These are phyloP conservation scores for Candida sp. DNA, from an alignment of 1,139 yeast genomes.

Conservation along the genomic window DNA sequence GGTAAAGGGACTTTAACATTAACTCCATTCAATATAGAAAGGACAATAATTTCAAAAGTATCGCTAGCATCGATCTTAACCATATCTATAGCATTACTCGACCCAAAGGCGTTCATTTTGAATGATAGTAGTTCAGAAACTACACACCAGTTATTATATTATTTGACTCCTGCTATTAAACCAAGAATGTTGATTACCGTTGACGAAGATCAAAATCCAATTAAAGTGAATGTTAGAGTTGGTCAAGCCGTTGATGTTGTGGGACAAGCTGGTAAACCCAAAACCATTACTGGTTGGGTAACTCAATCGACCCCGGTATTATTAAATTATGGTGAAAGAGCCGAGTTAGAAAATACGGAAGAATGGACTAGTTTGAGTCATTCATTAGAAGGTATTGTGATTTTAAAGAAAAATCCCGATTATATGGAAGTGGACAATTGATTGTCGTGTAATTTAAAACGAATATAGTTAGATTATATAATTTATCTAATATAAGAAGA, in stretches of 20 bases:
- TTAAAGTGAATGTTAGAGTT: conserved; percentile 94
- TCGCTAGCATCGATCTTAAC: conserved; percentile 90
- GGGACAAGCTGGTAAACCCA: conserved; percentile 99
- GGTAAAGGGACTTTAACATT: conserved; percentile 95
- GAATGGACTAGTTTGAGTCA: conserved; percentile 84
- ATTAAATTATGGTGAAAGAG: conserved; percentile 91
- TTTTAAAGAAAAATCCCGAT: conserved; percentile 88
- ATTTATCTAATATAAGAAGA: too few species aligned
- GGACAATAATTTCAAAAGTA: conserved; percentile 83
- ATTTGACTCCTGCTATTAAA: conserved; percentile 83
- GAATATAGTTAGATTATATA: background rate
- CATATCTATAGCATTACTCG: conserved; percentile 77
- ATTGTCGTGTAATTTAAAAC: conserved; percentile 2
- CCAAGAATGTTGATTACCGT: conserved; percentile 94
- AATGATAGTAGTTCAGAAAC: conserved; percentile 50
- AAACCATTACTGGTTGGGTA: conserved; percentile 99
- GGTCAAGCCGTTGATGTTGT: conserved; percentile 99
- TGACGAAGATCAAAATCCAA: conserved; percentile 81
- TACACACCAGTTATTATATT: conserved; percentile 76
- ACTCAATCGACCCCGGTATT: conserved; percentile 97
- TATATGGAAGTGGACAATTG: conserved; percentile 64
- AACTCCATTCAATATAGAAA: conserved; percentile 87
- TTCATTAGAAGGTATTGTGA: conserved; percentile 89
- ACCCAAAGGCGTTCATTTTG: conserved; percentile 71
- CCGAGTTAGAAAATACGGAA: conserved; percentile 87